Conservation (phyloP, 495 filamentous ascomycete species). For the Terfezia claveryi region DNA sequence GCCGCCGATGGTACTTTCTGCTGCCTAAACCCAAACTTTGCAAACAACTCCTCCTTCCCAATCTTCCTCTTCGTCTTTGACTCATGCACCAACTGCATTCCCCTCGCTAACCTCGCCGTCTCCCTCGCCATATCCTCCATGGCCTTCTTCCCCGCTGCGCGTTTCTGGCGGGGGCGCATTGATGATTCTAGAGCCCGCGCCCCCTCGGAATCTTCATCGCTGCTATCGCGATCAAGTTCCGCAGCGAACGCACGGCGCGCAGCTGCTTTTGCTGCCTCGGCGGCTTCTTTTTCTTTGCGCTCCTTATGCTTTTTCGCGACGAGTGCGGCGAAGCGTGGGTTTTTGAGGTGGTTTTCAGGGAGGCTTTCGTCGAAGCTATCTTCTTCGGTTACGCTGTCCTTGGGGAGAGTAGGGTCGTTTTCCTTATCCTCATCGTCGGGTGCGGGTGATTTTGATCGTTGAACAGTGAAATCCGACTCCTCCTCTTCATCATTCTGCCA, state of each 20-base stretch:
- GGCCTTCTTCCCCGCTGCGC: slow-evolving; percentile 89
- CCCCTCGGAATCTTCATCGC: slow-evolving; percentile 20
- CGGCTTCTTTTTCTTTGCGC: slow-evolving; percentile 28
- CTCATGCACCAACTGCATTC: slow-evolving; percentile 78
- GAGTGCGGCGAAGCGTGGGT: slow-evolving; percentile 41
- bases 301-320: slow-evolving; percentile 50
- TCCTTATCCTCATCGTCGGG: neutral
- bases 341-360: slow-evolving; percentile 27
- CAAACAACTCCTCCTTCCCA: slow-evolving; percentile 61
- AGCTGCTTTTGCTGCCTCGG: slow-evolving; percentile 33
- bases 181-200: slow-evolving; percentile 17
- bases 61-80: slow-evolving; percentile 83
- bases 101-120: slow-evolving; percentile 73
- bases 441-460: slow-evolving; percentile 3
- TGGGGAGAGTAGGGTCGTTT: neutral
- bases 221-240: slow-evolving; percentile 13
- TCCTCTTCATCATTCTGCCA: neutral
- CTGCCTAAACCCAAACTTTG: slow-evolving; percentile 53
- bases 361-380: slow-evolving; percentile 16
- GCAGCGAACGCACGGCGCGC: slow-evolving; percentile 19
- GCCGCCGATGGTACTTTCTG: neutral
- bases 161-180: slow-evolving; percentile 35
- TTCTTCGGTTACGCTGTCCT: slow-evolving; percentile 25
- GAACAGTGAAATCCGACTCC: neutral
- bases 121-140: slow-evolving; percentile 79